A percentile compares a stretch with the other conserved stretches of the same genome.
Evolutionary conservation across 1,284 basidiomycete species (phyloP).

Genomic region (Grifola frondosa): DNA sequence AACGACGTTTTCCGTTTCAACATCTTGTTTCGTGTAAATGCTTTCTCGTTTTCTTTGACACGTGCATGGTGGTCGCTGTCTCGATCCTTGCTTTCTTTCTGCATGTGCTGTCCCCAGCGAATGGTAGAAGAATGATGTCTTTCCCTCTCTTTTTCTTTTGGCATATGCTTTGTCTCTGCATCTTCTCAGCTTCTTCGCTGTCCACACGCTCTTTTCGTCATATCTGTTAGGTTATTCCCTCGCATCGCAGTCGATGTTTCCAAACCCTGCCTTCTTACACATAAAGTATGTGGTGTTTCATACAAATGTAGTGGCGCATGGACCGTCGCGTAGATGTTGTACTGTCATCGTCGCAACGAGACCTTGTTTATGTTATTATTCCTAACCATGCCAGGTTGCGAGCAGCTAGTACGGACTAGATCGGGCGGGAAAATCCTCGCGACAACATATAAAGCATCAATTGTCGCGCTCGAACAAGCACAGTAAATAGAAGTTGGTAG

Average conservation of each 20-base stretch:
- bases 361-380: too few relatives aligned
- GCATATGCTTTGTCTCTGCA: too few relatives aligned
- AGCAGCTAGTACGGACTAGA: background rate
- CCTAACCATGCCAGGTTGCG: slow-evolving; percentile 1
- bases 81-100: background rate
- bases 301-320: too few relatives aligned
- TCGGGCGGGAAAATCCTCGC: background rate
- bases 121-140: background rate
- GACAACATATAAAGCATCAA: background rate
- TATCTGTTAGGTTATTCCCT: too few relatives aligned
- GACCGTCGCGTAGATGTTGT: too few relatives aligned
- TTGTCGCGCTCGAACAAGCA: background rate
- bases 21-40: background rate
- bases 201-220: too few relatives aligned
- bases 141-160: too few relatives aligned
- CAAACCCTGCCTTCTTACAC: too few relatives aligned
- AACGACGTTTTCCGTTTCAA: background rate
- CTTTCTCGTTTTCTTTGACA: background rate
- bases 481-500: background rate
- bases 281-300: too few relatives aligned
- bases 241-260: too few relatives aligned
- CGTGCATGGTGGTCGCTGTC: background rate
- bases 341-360: too few relatives aligned
- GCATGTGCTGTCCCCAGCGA: background rate
- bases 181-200: too few relatives aligned